A percentile compares a stretch with the other conserved stretches of the same genome.
phyloP scores from a whole-genome alignment of 371 early-diverging fungal genomes.

The Mortierella sp. region DNA sequence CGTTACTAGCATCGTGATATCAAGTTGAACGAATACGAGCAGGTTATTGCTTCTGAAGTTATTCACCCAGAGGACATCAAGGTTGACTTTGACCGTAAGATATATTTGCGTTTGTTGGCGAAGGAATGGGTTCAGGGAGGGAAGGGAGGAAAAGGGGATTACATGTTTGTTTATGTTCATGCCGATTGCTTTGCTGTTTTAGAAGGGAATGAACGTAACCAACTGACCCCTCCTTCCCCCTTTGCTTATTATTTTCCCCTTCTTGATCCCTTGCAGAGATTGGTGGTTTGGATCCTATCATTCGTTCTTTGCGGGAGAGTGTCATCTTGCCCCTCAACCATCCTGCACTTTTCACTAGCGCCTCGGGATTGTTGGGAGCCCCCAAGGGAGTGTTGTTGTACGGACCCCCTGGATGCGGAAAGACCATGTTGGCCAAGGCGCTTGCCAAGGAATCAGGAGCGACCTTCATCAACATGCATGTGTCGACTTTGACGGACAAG shows the following conservation, averaged over 20 bases:
- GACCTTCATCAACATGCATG: conserved; percentile 94
- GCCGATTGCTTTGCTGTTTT: not conserved
- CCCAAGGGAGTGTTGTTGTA: conserved; percentile 96
- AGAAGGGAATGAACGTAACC: not conserved
- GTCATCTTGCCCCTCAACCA: conserved; percentile 96
- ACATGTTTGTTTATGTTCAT: not conserved
- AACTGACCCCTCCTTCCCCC: conserved; percentile 5
- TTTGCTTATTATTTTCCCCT: not conserved
- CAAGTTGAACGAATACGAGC: conserved; percentile 93
- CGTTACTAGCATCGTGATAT: conserved; percentile 70
- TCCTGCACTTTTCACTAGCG: conserved; percentile 91
- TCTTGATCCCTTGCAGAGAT: conserved; percentile 72
- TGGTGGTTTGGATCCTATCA: conserved; percentile 94
- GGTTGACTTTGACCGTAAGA: conserved; percentile 85
- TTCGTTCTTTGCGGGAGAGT: conserved; percentile 92
- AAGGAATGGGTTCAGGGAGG: not conserved
- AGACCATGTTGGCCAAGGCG: conserved; percentile 98
- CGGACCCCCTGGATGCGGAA: conserved; percentile 98
- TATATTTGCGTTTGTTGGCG: not conserved
- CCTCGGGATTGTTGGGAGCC: conserved; percentile 90
- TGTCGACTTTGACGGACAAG: conserved; percentile 97
- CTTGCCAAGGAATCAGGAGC: conserved; percentile 97
- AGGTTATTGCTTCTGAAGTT: conserved; percentile 94
- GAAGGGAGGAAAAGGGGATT: not conserved
- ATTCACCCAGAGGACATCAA: conserved; percentile 93